These are phyloP conservation scores for Cyclanthera cordifolia DNA, from an alignment of 306 rosid species.

Conservation along the genomic window DNA sequence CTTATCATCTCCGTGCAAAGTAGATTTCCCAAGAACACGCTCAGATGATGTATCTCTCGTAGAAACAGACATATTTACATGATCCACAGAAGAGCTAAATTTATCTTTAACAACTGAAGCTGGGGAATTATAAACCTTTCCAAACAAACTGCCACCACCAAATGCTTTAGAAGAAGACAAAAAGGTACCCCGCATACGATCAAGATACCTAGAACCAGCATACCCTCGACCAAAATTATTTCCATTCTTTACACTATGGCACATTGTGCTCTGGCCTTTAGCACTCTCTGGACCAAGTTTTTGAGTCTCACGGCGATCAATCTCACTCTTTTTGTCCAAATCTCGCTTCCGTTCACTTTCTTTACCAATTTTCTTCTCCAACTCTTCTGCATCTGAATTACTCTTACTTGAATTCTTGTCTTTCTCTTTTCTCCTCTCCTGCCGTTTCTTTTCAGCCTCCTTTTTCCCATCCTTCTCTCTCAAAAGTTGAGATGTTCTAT, in stretches of 20 bases:
- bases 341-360: slow-evolving; percentile 71
- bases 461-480: slow-evolving; percentile 60
- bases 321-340: slow-evolving; percentile 50
- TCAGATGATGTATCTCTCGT: slow-evolving; percentile 58
- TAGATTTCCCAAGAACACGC: slow-evolving; percentile 42
- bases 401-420: slow-evolving; percentile 90
- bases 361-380: slow-evolving; percentile 72
- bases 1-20: slow-evolving; percentile 52
- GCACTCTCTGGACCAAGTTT: slow-evolving; percentile 46
- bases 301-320: slow-evolving; percentile 49
- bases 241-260: slow-evolving; percentile 38
- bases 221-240: slow-evolving; percentile 45
- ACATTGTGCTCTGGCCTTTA: slow-evolving; percentile 39
- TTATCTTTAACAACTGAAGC: slow-evolving; percentile 52
- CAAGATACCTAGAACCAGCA: slow-evolving; percentile 80
- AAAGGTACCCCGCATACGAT: slow-evolving; percentile 87
- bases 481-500: slow-evolving; percentile 34
- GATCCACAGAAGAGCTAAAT: slow-evolving; percentile 52
- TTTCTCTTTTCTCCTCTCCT: slow-evolving; percentile 74
- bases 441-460: slow-evolving; percentile 80
- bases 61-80: slow-evolving; percentile 36
- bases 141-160: slow-evolving; percentile 64
- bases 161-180: slow-evolving; percentile 86
- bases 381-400: slow-evolving; percentile 88
- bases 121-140: slow-evolving; percentile 44